A percentile compares a stretch with the other conserved stretches of the same genome.
Conservation (phyloP, 371 early-diverging fungal species). For the Mortierella sp. region DNA sequence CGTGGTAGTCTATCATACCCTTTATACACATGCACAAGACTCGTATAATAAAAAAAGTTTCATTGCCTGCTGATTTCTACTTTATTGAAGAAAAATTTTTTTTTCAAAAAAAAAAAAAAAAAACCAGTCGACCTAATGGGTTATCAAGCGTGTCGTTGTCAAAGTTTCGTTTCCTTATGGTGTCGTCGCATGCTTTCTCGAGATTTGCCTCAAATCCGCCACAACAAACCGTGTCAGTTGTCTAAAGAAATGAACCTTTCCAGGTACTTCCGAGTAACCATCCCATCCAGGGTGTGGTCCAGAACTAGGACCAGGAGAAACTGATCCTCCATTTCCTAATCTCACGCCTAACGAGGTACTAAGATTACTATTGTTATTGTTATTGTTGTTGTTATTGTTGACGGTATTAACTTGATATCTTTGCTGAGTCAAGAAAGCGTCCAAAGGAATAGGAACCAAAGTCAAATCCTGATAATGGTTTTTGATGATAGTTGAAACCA, state of each 20-base stretch:
- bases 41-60: too few relatives aligned
- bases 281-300: slow-evolving; percentile 57
- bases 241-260: slow-evolving; percentile 65
- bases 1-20: slow-evolving; percentile 56
- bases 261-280: slow-evolving; percentile 63
- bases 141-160: neutral
- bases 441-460: slow-evolving; percentile 54
- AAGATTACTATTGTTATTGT: too few relatives aligned
- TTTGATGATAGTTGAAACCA: slow-evolving; percentile 49
- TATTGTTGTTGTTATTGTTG: too few relatives aligned
- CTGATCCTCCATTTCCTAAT: slow-evolving; percentile 53
- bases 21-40: too few relatives aligned
- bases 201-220: slow-evolving; percentile 48
- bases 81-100: neutral
- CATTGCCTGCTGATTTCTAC: too few relatives aligned
- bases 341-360: slow-evolving; percentile 51
- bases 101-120: neutral
- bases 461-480: slow-evolving; percentile 53
- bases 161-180: neutral
- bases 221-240: slow-evolving; percentile 63
- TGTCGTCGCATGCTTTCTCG: slow-evolving; percentile 13
- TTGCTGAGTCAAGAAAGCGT: slow-evolving; percentile 21
- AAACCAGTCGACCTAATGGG: neutral
- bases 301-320: slow-evolving; percentile 23
- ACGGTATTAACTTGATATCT: neutral